Evolutionary conservation across 1,139 yeast genomes (phyloP).

Genomic region (Dujonia santamariae): DNA sequence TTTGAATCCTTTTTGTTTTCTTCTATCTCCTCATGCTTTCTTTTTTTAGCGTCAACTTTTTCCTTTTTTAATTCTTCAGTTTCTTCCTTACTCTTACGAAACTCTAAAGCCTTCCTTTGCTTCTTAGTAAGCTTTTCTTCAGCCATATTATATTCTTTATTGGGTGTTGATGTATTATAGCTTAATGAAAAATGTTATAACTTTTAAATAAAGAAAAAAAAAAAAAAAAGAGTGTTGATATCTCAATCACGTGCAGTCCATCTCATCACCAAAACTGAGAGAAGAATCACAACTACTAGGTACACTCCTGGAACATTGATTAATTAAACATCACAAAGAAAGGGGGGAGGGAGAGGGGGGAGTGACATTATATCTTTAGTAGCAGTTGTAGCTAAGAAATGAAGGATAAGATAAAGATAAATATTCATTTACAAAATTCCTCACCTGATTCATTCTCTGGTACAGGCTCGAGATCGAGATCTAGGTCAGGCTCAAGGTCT

Average conservation of each 20-base stretch:
- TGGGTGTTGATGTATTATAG: not conserved
- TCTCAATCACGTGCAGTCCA: too few species aligned
- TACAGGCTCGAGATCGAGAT: not conserved
- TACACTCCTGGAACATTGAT: too few species aligned
- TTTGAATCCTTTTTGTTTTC: constrained; percentile 18
- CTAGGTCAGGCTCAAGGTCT: constrained; percentile 15
- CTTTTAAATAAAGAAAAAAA: constrained; percentile 9
- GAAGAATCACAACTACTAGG: too few species aligned
- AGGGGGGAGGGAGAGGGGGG: too few species aligned
- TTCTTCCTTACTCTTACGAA: constrained; percentile 49
- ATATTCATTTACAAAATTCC: not conserved
- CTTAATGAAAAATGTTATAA: not conserved
- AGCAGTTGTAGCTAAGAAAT: too few species aligned
- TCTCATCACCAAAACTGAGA: too few species aligned
- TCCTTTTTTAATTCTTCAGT: constrained; percentile 24
- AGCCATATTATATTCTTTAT: too few species aligned
- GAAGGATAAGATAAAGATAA: not conserved
- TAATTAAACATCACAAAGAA: too few species aligned
- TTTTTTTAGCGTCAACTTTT: constrained; percentile 12
- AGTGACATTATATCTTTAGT: too few species aligned
- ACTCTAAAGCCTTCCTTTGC: constrained; percentile 74
- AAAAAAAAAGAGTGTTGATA: too few species aligned
- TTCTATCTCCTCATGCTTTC: constrained; percentile 19
- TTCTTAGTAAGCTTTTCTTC: constrained; percentile 62
- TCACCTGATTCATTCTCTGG: constrained; percentile 2